Percentiles rank a stretch among this genome's conserved stretches.
phyloP scores from a whole-genome alignment of 176 grass and related monocot species.

The Triticum monococcum region DNA sequence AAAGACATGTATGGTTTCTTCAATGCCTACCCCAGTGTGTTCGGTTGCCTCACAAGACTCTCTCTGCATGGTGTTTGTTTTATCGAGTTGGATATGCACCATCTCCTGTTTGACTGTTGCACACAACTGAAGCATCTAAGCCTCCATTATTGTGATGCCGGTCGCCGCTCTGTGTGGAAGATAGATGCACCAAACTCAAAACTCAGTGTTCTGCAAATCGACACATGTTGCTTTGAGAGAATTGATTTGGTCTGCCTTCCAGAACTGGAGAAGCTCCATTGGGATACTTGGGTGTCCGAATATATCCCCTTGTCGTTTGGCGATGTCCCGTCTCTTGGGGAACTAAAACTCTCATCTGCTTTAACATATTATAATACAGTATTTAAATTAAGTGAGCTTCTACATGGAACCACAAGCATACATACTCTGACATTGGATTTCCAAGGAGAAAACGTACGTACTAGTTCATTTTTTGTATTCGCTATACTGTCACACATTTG shows the following conservation, averaged over 20 bases:
- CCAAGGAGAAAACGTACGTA: slow-evolving; percentile 23
- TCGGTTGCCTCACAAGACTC: background rate
- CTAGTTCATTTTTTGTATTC: background rate
- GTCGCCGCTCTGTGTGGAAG: background rate
- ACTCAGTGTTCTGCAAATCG: background rate
- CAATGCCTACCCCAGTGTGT: background rate
- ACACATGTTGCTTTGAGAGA: background rate
- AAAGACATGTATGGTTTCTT: background rate
- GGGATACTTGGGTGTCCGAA: background rate
- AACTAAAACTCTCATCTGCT: background rate
- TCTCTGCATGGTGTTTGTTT: background rate
- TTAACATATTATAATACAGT: background rate
- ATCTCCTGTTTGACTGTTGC: background rate
- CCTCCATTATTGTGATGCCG: background rate
- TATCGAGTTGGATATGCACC: background rate
- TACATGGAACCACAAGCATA: background rate
- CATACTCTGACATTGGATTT: slow-evolving; percentile 22
- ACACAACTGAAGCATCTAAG: background rate
- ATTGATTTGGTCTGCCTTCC: slow-evolving; percentile 1
- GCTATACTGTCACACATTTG: background rate
- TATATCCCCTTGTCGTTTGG: background rate
- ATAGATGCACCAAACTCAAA: slow-evolving; percentile 7
- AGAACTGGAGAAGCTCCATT: background rate
- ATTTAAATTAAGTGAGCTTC: background rate
- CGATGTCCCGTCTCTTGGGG: background rate